Evolutionary conservation across 768 basidiomycete genomes (phyloP).

Genomic region (Gymnopilus junonius): DNA sequence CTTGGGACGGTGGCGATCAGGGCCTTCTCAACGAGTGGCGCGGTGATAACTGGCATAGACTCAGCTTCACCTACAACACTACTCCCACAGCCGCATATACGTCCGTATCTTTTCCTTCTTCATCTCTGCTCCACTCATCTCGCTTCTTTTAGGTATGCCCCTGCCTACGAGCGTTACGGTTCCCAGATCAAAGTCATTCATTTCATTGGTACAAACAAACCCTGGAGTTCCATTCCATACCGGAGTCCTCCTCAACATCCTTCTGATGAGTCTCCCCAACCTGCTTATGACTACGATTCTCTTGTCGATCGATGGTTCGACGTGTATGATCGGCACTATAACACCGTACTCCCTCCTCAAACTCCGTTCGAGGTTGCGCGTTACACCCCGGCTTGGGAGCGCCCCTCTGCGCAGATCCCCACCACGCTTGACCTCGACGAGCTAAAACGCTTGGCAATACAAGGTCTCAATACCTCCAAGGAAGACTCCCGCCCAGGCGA

Average conservation of each 20-base stretch:
- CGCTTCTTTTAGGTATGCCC: constrained; percentile 75
- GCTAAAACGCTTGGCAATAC: constrained; percentile 62
- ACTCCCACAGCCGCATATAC: constrained; percentile 97
- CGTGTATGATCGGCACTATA: constrained; percentile 89
- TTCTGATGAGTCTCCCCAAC: constrained; percentile 36
- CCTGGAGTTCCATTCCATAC: constrained; percentile 80
- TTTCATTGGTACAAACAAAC: constrained; percentile 96
- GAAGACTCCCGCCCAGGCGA: constrained; percentile 38
- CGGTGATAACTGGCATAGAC: constrained; percentile 83
- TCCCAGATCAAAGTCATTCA: constrained; percentile 86
- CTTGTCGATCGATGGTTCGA: constrained; percentile 91
- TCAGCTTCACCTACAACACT: constrained; percentile 98
- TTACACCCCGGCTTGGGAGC: constrained; percentile 82
- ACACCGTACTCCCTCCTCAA: constrained; percentile 51
- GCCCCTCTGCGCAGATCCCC: constrained; percentile 27
- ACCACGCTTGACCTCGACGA: constrained; percentile 60
- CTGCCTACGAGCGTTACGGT: constrained; percentile 94
- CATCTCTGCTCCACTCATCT: constrained; percentile 30
- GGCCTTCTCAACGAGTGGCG: constrained; percentile 97
- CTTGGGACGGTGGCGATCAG: constrained; percentile 99
- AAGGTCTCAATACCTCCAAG: constrained; percentile 48
- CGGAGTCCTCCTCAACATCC: constrained; percentile 44
- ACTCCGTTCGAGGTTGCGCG: constrained; percentile 64
- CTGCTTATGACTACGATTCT: constrained; percentile 75
- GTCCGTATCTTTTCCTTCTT: constrained; percentile 51